Evolutionary conservation across 116 monocot genomes (phyloP).

Genomic region (Posidonia oceanica): DNA sequence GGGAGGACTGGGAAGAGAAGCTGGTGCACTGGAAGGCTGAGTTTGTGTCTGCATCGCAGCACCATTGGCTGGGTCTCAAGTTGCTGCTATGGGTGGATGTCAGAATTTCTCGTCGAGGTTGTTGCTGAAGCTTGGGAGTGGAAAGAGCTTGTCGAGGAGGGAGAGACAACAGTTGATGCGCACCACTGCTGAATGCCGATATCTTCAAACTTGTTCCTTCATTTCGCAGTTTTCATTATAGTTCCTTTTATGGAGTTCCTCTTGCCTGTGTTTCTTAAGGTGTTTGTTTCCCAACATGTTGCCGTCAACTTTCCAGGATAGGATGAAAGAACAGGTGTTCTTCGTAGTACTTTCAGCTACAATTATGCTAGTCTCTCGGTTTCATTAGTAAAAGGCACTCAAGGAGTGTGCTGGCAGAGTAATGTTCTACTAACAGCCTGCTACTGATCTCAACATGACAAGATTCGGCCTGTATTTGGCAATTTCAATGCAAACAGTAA

Average conservation of each 20-base stretch:
- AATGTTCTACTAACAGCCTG: too few species aligned
- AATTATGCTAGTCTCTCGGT: too few species aligned
- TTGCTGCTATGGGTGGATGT: conserved; percentile 81
- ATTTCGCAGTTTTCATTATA: conserved; percentile 88
- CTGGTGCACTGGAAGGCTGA: too few species aligned
- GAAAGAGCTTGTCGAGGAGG: conserved; percentile 85
- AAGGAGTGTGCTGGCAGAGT: too few species aligned
- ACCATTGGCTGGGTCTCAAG: conserved; percentile 88
- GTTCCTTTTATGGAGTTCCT: conserved; percentile 98
- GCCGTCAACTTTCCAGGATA: conserved; percentile 97
- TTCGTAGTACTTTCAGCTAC: too few species aligned
- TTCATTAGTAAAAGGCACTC: too few species aligned
- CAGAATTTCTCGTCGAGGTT: conserved; percentile 82
- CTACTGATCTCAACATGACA: too few species aligned
- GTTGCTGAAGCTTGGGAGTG: conserved; percentile 66
- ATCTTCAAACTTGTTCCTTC: conserved; percentile 88
- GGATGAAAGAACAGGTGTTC: conserved; percentile 91
- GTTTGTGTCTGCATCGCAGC: too few species aligned
- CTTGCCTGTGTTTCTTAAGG: conserved; percentile 72
- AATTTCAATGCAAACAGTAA: too few species aligned
- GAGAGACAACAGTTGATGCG: conserved; percentile 91
- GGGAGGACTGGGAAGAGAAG: too few species aligned
- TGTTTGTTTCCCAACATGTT: conserved; percentile 96
- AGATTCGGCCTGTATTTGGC: too few species aligned
- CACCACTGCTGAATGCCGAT: conserved; percentile 59